A percentile compares a stretch with the other conserved stretches of the same genome.
These are phyloP conservation scores for Papiliotrema flavescens DNA, from an alignment of 1,284 basidiomycete genomes.

Conservation along the genomic window DNA sequence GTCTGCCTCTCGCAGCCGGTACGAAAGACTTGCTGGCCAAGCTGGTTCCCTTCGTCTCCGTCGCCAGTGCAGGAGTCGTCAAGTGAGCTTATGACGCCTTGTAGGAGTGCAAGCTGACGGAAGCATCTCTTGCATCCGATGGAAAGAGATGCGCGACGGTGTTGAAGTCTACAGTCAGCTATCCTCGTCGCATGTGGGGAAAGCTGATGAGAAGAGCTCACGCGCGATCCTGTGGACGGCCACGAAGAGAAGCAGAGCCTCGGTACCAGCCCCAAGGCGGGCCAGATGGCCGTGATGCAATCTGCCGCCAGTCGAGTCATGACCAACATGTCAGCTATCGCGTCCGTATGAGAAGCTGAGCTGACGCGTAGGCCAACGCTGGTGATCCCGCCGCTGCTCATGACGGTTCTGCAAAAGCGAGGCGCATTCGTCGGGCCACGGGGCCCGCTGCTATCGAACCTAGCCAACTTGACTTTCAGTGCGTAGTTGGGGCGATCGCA, in stretches of 20 bases:
- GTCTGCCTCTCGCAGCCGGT: conserved; percentile 35
- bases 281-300: conserved; percentile 53
- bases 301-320: conserved; percentile 53
- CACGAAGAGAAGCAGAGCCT: conserved; percentile 43
- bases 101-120: not conserved
- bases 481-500: conserved; percentile 2
- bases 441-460: conserved; percentile 30
- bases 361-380: conserved; percentile 50
- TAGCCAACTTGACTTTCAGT: conserved; percentile 49
- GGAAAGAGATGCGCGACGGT: conserved; percentile 57
- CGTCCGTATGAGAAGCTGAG: not conserved
- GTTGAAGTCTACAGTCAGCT: conserved; percentile 53
- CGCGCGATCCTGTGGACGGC: conserved; percentile 22
- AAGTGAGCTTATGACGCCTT: conserved; percentile 35
- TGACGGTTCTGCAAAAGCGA: conserved; percentile 49
- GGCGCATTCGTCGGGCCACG: conserved; percentile 48
- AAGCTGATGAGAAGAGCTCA: no score
- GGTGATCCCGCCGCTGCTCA: conserved; percentile 53
- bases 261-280: conserved; percentile 51
- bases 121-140: conserved; percentile 54
- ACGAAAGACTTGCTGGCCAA: conserved; percentile 47
- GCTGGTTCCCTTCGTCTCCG: conserved; percentile 55
- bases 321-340: conserved; percentile 52
- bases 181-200: no score
- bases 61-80: conserved; percentile 53